Evolutionary conservation across 2,329 filamentous ascomycete genomes (phyloP), one percentile per base, ranked within the genome.

Genomic region (Stagonosporopsis cucurbitacearum): DNA sequence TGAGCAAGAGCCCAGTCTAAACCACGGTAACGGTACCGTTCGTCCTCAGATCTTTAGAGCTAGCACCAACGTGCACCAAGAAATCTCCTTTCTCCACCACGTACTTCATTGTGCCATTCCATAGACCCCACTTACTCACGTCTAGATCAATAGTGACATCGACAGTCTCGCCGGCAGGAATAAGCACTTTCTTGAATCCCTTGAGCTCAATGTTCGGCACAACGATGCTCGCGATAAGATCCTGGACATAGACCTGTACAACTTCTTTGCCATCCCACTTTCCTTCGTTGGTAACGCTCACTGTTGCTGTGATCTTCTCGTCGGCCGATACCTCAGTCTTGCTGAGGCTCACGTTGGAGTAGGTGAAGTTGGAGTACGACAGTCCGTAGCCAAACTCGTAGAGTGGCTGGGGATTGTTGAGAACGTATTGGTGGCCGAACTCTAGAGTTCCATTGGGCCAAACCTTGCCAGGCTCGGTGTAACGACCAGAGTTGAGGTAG

Each of bases 61-160:
- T 82, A n/a, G 75, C 74, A 2, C 88, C 89, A 15, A 88, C 82
- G 50, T 81, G 78, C 9, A 90, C 77, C 5, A 80, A 74, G 70
- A 91, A 92, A 36, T 87, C 82, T 1, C 89, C 89, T 3, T 84
- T 83, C 79, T 92, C 89, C 33, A 92, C 88, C 22, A 90, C 86
- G 72, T 91, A 91, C 71, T 87, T 77, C 86, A 90, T 88, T 30
- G 74, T 78, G 12, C 75, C 64, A 69, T 85, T 77, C 84, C 84
- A 87, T 7, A 87, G 65, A 0, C 84, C 84, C 60, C 85, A 71
- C 43, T 83, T 78, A 19, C 70, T 64, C 3, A 86, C 78, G 26
- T 80, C 67, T 19, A 87, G 65, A 17, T 82, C 78, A 23, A 89
- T 77, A 30, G 75, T 67, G 0, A 84, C 80, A 32, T 75, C 82